phyloP scores from a whole-genome alignment of 1,139 yeast species.

The Saccharomycopsis crataegensis region DNA sequence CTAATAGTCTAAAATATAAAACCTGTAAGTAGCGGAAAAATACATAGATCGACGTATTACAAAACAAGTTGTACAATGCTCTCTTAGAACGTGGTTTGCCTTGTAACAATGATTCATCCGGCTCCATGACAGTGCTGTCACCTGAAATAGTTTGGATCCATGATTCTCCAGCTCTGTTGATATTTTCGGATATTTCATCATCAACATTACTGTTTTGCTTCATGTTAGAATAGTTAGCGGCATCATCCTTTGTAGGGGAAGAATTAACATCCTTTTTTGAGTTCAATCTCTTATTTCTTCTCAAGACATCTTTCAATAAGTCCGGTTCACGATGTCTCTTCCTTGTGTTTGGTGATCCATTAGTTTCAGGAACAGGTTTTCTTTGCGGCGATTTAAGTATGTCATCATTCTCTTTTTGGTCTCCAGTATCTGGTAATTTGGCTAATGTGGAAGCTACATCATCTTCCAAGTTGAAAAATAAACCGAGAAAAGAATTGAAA shows the following conservation, averaged over 20 bases:
- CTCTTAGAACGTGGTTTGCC: neutral
- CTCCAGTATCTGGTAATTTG: slow-evolving; percentile 11
- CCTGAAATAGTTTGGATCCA: slow-evolving; percentile 48
- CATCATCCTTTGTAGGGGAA: slow-evolving; percentile 26
- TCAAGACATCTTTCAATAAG: slow-evolving; percentile 65
- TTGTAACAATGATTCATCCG: slow-evolving; percentile 18
- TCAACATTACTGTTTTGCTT: neutral
- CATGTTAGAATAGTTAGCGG: slow-evolving; percentile 21
- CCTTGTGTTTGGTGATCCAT: slow-evolving; percentile 21
- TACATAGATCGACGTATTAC: slow-evolving; percentile 86
- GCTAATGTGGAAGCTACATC: neutral
- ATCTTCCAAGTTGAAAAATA: slow-evolving; percentile 53
- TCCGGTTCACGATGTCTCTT: slow-evolving; percentile 61
- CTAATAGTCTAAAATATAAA: slow-evolving; percentile 70
- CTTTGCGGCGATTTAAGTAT: slow-evolving; percentile 15
- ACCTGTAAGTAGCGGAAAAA: slow-evolving; percentile 84
- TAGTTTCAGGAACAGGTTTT: slow-evolving; percentile 20
- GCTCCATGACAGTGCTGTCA: slow-evolving; percentile 24
- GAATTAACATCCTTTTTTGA: slow-evolving; percentile 34
- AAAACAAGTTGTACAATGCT: slow-evolving; percentile 64
- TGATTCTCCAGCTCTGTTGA: slow-evolving; percentile 55
- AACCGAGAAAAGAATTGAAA: slow-evolving; percentile 58
- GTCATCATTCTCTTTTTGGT: slow-evolving; percentile 10
- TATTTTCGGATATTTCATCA: slow-evolving; percentile 29
- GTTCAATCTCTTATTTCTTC: slow-evolving; percentile 44